These are phyloP conservation scores for Teunomyces pallodes DNA, from an alignment of 805 yeast genomes.

Conservation along the genomic window DNA sequence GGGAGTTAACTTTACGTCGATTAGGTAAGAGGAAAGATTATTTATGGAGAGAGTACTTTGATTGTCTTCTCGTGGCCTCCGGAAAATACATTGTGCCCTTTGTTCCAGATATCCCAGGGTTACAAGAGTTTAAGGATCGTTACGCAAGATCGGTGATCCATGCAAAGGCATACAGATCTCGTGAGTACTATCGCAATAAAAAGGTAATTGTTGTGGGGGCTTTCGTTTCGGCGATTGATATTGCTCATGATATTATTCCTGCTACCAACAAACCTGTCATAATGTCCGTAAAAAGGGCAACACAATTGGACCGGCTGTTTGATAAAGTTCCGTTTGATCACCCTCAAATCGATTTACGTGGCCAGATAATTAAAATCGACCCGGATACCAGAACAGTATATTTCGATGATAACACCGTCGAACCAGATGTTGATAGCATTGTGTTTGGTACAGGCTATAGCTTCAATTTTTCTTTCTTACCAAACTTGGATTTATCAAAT, in stretches of 20 bases:
- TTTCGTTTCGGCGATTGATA: conserved; percentile 13
- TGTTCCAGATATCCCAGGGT: conserved; percentile 19
- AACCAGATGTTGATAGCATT: conserved; percentile 15
- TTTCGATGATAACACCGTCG: conserved; percentile 17
- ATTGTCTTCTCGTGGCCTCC: conserved; percentile 17
- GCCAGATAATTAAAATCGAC: conserved; percentile 8
- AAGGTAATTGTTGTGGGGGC: conserved; percentile 21
- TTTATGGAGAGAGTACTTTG: conserved; percentile 18
- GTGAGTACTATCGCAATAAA: conserved; percentile 14
- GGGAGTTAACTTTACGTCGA: conserved; percentile 16
- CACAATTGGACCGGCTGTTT: conserved; percentile 4
- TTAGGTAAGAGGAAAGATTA: conserved; percentile 12
- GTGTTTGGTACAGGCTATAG: conserved; percentile 26
- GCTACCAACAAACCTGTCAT: conserved; percentile 15
- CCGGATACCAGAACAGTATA: conserved; percentile 11
- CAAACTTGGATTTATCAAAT: conserved; percentile 21
- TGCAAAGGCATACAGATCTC: conserved; percentile 17
- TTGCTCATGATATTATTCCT: conserved; percentile 18
- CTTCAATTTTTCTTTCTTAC: conserved; percentile 21
- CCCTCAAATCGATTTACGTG: conserved; percentile 9
- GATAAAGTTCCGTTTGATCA: conserved; percentile 10
- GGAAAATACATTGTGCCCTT: conserved; percentile 23
- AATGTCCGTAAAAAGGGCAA: conserved; percentile 20
- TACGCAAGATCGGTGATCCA: conserved; percentile 14
- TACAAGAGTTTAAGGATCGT: conserved; percentile 12